Evolutionary conservation across 345 rosid species (phyloP), one percentile per base, ranked within the genome.

Genomic region (Adansonia digitata): DNA sequence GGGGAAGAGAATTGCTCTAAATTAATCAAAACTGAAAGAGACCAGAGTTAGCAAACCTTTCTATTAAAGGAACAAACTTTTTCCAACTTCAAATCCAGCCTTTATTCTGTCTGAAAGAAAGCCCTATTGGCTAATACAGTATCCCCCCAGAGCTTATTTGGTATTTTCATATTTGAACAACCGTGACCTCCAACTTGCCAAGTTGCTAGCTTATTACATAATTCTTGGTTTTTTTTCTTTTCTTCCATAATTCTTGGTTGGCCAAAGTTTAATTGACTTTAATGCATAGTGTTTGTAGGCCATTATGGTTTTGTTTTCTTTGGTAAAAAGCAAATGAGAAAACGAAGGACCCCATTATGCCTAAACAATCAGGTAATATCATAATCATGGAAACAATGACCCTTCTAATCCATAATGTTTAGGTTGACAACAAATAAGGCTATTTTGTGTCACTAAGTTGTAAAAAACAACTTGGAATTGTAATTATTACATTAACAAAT

Each of bases 211-310:
- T 71, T 22, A 12, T n/a, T 31, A 13, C 7, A 5, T 26, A 12
- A 26, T 39, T 12, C n/a, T 15, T 2, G 8, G 8, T 53, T 20
- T 53, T 53, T 53, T 1, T 20, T 43, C 27, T 46, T 73, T 59
- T 4, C 29, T 14, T 63, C 61, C 69, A 77, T 70, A 56, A 37
- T 74, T 64, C 53, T 57, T 59, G 67, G 49, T 60, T 62, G 74
- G 63, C 75, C 64, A 29, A 69, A 69, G 62, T 75, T 78, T 45
- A n/a, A n/a, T 74, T 85, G 80, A 80, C 84, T 76, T 82, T 80
- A 29, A 29, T 45, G 2, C 60, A 53, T 34, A 22, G 63, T 43
- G n/a, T 60, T 53, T 49, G 62, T 70, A 70, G 71, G 73, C 69
- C 77, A 80, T 78, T 61, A 78, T 78, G 35, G n/a, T 68, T 29